phyloP scores from a whole-genome alignment of 2,329 filamentous ascomycete genomes.

The Stenocarpella maydis region DNA sequence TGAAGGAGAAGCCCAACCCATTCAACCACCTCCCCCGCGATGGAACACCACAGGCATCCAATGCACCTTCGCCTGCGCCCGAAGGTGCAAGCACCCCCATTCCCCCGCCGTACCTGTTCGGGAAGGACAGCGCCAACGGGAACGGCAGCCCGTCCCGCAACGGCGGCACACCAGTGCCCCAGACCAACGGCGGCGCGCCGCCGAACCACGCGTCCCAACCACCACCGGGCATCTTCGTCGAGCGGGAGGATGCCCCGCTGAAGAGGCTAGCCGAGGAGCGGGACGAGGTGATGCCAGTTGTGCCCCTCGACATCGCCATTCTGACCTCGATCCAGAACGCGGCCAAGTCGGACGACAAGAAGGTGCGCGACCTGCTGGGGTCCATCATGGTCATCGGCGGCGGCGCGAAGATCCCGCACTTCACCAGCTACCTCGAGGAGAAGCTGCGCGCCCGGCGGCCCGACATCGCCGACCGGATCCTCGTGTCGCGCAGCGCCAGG shows the following conservation, averaged over 20 bases:
- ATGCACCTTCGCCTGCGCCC: constrained; percentile 86
- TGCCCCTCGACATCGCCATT: constrained; percentile 88
- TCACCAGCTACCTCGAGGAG: constrained; percentile 85
- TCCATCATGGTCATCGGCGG: constrained; percentile 92
- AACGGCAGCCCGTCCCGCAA: constrained; percentile 61
- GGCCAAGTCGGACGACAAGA: constrained; percentile 88
- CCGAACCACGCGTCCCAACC: constrained; percentile 41
- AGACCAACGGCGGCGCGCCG: constrained; percentile 50
- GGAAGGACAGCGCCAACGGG: constrained; percentile 55
- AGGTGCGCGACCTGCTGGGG: constrained; percentile 86
- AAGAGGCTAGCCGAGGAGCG: constrained; percentile 71
- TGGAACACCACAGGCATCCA: constrained; percentile 83
- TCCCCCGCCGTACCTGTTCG: constrained; percentile 65
- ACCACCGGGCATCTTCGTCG: constrained; percentile 57
- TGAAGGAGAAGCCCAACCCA: constrained; percentile 70
- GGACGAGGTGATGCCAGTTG: constrained; percentile 82
- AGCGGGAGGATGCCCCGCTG: constrained; percentile 59
- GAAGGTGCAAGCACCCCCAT: constrained; percentile 76
- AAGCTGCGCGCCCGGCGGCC: constrained; percentile 73
- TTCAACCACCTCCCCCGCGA: constrained; percentile 76
- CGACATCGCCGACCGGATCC: constrained; percentile 66
- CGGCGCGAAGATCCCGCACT: constrained; percentile 80
- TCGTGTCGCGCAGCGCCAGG: constrained; percentile 76
- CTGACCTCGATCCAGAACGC: constrained; percentile 89
- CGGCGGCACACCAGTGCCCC: constrained; percentile 54